Base-by-base conservation (phyloP, 2,329 filamentous ascomycete species). In the Ilyonectria destructans region DNA sequence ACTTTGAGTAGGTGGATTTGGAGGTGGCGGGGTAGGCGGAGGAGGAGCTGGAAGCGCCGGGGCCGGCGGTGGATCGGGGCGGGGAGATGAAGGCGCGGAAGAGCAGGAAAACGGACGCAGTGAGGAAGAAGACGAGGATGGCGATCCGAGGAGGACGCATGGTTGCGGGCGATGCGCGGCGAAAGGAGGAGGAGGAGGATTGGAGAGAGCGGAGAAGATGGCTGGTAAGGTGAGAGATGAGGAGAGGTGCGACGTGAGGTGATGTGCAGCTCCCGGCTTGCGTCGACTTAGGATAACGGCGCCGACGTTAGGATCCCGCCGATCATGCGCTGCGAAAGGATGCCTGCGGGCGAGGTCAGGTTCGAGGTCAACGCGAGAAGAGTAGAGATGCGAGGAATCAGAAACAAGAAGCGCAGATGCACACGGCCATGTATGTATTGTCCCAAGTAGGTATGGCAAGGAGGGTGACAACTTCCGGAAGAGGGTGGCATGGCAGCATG, bases 91-190 rank as follows among this genome's bases (percentile, higher is more conserved):
- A 76, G 67, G 86, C 83, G 71, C 87, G 87, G 76, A 85, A 87
- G 69, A 89, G 79, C 75, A 89, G 82, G 78, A 89, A 88, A 73
- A 89, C 80, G 60, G 84, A 85, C 54, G 85, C 85, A 75, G 84
- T 81, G 75, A 85, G 83, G 79, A 88, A 89, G 76, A 89, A 80
- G 68, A 84, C 81, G 76, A 89, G 82, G 58, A 88, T 86, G 73
- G 82, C 54, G 58, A 68, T 62, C 54, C 61, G 61, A 46, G 65
- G 68, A 52, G 62, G 62, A 51, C 61, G 62, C 61, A 69, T 64
- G 48, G 5, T 62, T 59, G 33, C 59, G 57, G 49, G 37, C 7
- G 64, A 26, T 35, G 13, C 8, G 17, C 23, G 23, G 23, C 26
- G 31, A 31, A 13, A 45, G 45, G 31, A 12, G 8, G 46, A 66